A percentile compares a stretch with the other conserved stretches of the same genome.
These are phyloP conservation scores for Pneumocystis murina DNA, from an alignment of 1,139 yeast species.

Conservation along the genomic window DNA sequence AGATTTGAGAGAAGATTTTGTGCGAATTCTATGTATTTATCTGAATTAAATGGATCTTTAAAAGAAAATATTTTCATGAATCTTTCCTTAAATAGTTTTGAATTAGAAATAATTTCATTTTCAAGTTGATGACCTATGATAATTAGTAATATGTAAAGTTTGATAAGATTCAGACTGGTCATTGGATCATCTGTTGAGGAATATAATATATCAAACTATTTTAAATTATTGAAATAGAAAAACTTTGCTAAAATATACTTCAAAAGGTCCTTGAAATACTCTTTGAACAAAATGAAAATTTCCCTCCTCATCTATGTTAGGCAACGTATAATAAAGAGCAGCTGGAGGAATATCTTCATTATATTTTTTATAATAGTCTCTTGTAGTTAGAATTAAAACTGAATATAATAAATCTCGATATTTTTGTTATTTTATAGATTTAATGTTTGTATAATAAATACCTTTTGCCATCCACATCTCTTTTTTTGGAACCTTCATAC, in stretches of 20 bases:
- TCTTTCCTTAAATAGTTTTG: constrained; percentile 36
- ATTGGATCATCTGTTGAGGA: constrained; percentile 34
- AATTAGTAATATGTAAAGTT: constrained; percentile 15
- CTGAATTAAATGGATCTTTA: constrained; percentile 38
- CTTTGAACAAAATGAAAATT: constrained; percentile 70
- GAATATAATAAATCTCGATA: background rate
- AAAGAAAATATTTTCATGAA: constrained; percentile 43
- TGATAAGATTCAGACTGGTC: constrained; percentile 18
- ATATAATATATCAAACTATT: constrained; percentile 54
- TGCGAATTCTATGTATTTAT: constrained; percentile 44
- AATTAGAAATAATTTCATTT: constrained; percentile 27
- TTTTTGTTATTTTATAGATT: background rate
- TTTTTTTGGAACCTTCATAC: constrained; percentile 57
- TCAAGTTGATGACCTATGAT: constrained; percentile 25
- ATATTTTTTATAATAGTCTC: constrained; percentile 25
- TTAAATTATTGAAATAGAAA: background rate
- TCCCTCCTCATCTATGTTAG: constrained; percentile 53
- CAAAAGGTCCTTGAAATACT: constrained; percentile 52
- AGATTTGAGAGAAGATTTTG: constrained; percentile 67
- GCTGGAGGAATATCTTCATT: constrained; percentile 25
- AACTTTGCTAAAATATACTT: background rate
- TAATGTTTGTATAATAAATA: constrained; percentile 32
- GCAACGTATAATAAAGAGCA: constrained; percentile 33
- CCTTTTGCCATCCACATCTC: constrained; percentile 71
- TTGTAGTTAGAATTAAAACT: constrained; percentile 18